A percentile compares a stretch with the other conserved stretches of the same genome.
Conservation (phyloP, 805 yeast genomes). For the Saccharomycopsis fibuligera region DNA sequence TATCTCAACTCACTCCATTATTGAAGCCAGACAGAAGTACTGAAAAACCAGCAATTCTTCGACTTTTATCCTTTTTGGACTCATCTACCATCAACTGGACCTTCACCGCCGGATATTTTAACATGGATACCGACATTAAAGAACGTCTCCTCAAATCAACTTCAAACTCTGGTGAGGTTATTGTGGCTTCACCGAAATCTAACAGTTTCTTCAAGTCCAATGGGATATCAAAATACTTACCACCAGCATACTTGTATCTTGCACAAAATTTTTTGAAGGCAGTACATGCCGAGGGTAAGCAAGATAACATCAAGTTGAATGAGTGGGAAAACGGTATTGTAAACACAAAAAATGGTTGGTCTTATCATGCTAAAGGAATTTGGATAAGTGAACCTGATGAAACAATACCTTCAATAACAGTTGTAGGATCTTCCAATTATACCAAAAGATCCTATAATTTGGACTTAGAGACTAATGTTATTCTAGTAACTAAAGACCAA, state of each 20-base stretch:
- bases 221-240: constrained; percentile 76
- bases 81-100: constrained; percentile 62
- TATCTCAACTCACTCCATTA: constrained; percentile 86
- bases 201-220: constrained; percentile 85
- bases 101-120: constrained; percentile 95
- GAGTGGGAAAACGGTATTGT: constrained; percentile 91
- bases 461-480: constrained; percentile 84
- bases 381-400: constrained; percentile 69
- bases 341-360: constrained; percentile 83
- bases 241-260: constrained; percentile 77
- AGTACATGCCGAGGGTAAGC: constrained; percentile 5
- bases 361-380: constrained; percentile 95
- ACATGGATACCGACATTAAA: constrained; percentile 73
- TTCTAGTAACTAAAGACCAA: constrained; percentile 65
- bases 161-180: constrained; percentile 55
- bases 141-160: constrained; percentile 47
- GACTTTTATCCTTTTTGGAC: constrained; percentile 50
- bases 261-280: constrained; percentile 61
- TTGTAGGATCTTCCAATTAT: constrained; percentile 90
- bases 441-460: constrained; percentile 82
- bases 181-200: constrained; percentile 90
- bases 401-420: constrained; percentile 59
- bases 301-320: constrained; percentile 40
- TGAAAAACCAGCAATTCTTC: constrained; percentile 65
- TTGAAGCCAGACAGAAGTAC: constrained; percentile 66